Percentiles rank a stretch among this genome's conserved stretches.
These are phyloP conservation scores for Pythium guiyangense DNA, from an alignment of 352 stramenopile genomes.

Conservation along the genomic window DNA sequence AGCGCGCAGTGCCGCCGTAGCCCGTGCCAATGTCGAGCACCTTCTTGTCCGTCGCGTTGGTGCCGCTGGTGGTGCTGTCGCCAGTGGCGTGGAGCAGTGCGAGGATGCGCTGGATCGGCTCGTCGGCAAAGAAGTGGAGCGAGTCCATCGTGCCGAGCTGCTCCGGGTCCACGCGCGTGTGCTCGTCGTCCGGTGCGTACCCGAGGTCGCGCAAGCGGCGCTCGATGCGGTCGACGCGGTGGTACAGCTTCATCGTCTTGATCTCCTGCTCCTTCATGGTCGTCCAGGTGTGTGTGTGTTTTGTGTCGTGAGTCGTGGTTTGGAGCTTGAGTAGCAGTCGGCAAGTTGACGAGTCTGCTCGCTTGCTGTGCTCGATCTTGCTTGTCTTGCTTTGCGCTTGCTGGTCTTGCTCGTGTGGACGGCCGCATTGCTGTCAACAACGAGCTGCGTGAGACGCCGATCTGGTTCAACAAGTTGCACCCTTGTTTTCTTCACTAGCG, in stretches of 20 bases:
- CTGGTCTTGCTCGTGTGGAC: no score
- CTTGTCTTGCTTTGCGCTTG: no score
- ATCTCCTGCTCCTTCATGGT: slow-evolving; percentile 50
- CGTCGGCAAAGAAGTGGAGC: slow-evolving; percentile 64
- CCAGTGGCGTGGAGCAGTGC: slow-evolving; percentile 21
- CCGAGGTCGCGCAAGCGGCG: slow-evolving; percentile 36
- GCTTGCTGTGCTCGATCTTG: no score
- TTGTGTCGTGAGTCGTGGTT: not conserved
- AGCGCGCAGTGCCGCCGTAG: slow-evolving; percentile 83
- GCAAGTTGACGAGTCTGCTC: no score
- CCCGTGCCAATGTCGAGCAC: slow-evolving; percentile 90
- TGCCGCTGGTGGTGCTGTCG: slow-evolving; percentile 11
- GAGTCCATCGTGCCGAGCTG: slow-evolving; percentile 46
- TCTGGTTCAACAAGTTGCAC: no score
- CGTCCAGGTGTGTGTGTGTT: not conserved
- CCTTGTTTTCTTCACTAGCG: no score
- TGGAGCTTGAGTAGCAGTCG: not conserved
- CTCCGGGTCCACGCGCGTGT: slow-evolving; percentile 37
- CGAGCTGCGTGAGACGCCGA: no score
- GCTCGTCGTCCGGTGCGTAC: slow-evolving; percentile 10
- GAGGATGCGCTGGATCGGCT: slow-evolving; percentile 47
- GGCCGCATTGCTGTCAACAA: no score
- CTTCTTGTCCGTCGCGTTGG: slow-evolving; percentile 7
- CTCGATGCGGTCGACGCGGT: slow-evolving; percentile 74
- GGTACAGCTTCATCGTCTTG: slow-evolving; percentile 89